These are phyloP conservation scores for Eutrema salsugineum DNA, from an alignment of 441 rosid genomes.

Conservation along the genomic window DNA sequence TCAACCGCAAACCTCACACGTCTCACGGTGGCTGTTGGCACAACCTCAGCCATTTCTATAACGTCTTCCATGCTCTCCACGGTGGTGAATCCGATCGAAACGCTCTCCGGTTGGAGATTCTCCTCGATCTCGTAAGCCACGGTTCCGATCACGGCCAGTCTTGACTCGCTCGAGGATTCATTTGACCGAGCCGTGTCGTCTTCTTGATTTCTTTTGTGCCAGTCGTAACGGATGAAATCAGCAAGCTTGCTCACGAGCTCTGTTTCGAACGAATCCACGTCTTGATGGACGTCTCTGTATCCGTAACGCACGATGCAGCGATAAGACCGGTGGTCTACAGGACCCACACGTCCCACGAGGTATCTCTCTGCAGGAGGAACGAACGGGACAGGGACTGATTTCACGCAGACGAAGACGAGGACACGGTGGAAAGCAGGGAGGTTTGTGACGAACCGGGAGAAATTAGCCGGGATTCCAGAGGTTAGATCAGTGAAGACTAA, in stretches of 20 bases:
- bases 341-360: slow-evolving; percentile 95
- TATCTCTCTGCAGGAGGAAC: slow-evolving; percentile 90
- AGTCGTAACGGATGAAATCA: slow-evolving; percentile 79
- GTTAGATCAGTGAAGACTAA: slow-evolving; percentile 86
- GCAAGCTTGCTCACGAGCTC: slow-evolving; percentile 71
- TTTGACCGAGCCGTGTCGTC: slow-evolving; percentile 40
- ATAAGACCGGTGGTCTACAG: slow-evolving; percentile 81
- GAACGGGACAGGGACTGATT: slow-evolving; percentile 88
- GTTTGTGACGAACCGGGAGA: slow-evolving; percentile 95
- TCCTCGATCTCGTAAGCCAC: slow-evolving; percentile 63
- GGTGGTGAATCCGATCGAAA: slow-evolving; percentile 62
- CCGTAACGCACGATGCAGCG: slow-evolving; percentile 97
- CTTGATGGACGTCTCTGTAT: slow-evolving; percentile 97
- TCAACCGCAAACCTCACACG: slow-evolving; percentile 76
- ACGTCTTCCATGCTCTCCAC: slow-evolving; percentile 64
- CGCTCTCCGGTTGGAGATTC: slow-evolving; percentile 64
- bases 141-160: slow-evolving; percentile 80
- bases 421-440: slow-evolving; percentile 97
- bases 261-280: slow-evolving; percentile 90
- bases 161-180: slow-evolving; percentile 64
- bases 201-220: slow-evolving; percentile 42
- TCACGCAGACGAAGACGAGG: slow-evolving; percentile 87
- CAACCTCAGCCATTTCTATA: slow-evolving; percentile 59
- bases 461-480: slow-evolving; percentile 91
- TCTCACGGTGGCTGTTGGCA: slow-evolving; percentile 27